phyloP scores from a whole-genome alignment of 2,329 filamentous ascomycete genomes.

The Pseudogymnoascus sp. region DNA sequence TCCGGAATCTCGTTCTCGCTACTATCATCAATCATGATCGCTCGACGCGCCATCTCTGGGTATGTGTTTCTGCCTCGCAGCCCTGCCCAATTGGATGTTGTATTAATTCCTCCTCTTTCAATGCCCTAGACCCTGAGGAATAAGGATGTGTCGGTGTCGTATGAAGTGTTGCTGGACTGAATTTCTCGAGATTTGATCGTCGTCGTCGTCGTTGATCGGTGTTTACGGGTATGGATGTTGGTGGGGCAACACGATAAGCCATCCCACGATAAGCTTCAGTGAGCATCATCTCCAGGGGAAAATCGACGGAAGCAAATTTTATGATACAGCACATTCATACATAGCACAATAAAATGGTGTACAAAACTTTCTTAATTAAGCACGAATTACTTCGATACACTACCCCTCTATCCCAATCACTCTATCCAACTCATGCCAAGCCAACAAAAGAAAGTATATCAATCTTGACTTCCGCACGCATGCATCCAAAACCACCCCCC shows the following conservation, averaged over 20 bases:
- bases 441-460: not conserved
- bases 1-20: conserved; percentile 22
- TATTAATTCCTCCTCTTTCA: not conserved
- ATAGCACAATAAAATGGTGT: not conserved
- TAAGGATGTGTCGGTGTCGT: not conserved
- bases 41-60: not conserved
- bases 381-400: not conserved
- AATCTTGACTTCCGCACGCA: not conserved
- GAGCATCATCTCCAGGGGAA: too few relatives aligned
- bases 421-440: not conserved
- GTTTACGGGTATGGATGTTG: not conserved
- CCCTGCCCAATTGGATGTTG: not conserved
- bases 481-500: too few relatives aligned
- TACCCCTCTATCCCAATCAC: not conserved
- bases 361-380: not conserved
- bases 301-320: not conserved
- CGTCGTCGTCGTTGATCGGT: not conserved
- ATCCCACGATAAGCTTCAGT: not conserved
- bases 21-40: conserved; percentile 14
- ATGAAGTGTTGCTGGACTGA: not conserved
- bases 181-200: not conserved
- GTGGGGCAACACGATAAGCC: not conserved
- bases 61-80: not conserved
- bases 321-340: not conserved
- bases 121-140: not conserved